Evolutionary conservation across 225 moss, liverwort and hornwort genomes (phyloP).

Genomic region (Ulota crispa): DNA sequence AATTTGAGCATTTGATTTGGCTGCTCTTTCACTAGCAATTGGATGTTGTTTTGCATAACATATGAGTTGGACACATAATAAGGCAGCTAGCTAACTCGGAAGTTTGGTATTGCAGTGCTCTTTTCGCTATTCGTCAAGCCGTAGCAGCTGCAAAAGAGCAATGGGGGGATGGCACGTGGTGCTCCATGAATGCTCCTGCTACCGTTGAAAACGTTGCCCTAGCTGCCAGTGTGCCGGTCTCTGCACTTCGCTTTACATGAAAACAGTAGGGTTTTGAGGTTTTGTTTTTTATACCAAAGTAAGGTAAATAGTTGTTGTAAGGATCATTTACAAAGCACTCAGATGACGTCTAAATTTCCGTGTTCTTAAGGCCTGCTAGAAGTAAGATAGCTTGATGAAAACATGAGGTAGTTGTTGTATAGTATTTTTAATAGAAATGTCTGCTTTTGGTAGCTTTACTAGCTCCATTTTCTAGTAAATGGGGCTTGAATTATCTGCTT

Average conservation of each 20-base stretch:
- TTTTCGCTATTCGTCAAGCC: constrained; percentile 74
- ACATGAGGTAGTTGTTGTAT: not conserved
- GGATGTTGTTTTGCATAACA: not conserved
- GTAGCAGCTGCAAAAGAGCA: constrained; percentile 60
- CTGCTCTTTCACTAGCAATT: not conserved
- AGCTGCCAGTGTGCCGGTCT: constrained; percentile 48
- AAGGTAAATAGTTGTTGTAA: not conserved
- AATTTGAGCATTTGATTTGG: not conserved
- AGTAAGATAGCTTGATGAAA: not conserved
- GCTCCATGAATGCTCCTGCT: constrained; percentile 65
- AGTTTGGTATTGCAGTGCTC: constrained; percentile 45
- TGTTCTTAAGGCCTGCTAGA: not conserved
- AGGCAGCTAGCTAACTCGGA: not conserved
- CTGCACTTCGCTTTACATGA: constrained; percentile 43
- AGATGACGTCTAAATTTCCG: not conserved
- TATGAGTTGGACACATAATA: not conserved
- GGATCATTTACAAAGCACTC: not conserved
- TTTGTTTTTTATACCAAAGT: not conserved
- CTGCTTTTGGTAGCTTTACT: not conserved
- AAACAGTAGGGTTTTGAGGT: not conserved
- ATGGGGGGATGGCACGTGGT: constrained; percentile 65
- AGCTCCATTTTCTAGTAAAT: not conserved
- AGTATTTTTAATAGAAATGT: not conserved
- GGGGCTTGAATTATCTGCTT: not conserved
- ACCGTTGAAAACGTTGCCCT: constrained; percentile 73